Conservation (phyloP, 345 rosid species). For the Pistacia vera region DNA sequence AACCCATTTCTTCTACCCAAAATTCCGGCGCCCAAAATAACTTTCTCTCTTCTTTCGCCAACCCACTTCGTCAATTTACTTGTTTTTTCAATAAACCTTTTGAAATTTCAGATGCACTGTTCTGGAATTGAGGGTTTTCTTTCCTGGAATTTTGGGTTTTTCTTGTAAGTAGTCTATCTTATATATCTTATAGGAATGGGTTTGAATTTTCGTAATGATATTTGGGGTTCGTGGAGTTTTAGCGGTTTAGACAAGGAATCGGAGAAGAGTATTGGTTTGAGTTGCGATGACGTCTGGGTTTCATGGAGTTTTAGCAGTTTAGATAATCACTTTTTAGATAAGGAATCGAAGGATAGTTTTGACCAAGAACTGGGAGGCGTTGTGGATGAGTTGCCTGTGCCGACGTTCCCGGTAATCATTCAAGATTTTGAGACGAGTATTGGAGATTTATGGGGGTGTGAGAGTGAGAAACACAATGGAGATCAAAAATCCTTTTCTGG, state of each 20-base stretch:
- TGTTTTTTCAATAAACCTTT: not conserved
- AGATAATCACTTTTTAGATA: conserved; percentile 18
- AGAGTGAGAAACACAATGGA: conserved; percentile 37
- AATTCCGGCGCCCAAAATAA: no score
- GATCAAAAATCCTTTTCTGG: conserved; percentile 66
- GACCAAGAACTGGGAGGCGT: no score
- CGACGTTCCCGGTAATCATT: conserved; percentile 65
- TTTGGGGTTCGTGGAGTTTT: conserved; percentile 14
- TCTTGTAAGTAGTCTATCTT: no score
- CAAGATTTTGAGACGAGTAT: conserved; percentile 69
- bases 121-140: conserved; percentile 33
- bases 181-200: no score
- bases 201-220: conserved; percentile 14
- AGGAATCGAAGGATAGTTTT: conserved; percentile 11
- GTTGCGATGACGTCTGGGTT: conserved; percentile 14
- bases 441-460: conserved; percentile 32
- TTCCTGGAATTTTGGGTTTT: not conserved
- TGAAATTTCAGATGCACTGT: not conserved
- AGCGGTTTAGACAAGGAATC: conserved; percentile 25
- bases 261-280: not conserved
- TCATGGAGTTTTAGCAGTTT: conserved; percentile 20
- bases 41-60: not conserved
- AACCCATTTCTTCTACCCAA: no score
- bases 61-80: conserved; percentile 6
- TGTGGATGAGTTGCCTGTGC: conserved; percentile 58